These are phyloP conservation scores for Avena eriantha DNA, from an alignment of 176 grass and related monocot genomes.

Conservation along the genomic window DNA sequence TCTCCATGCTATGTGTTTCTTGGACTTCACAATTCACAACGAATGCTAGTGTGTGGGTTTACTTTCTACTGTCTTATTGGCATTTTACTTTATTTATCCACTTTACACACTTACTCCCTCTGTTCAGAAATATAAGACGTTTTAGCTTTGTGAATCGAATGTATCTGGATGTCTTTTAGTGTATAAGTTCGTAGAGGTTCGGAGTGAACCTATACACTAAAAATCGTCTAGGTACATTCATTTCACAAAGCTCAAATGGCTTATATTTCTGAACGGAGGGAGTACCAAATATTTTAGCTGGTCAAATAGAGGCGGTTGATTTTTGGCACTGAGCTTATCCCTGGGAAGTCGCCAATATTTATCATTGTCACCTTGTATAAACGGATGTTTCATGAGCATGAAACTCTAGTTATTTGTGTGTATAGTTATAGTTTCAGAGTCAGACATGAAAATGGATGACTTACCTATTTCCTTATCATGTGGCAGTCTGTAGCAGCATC, in stretches of 20 bases:
- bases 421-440: background rate
- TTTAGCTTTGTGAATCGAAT: no score
- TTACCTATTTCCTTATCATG: slow-evolving; percentile 18
- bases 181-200: no score
- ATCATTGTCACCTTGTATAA: background rate
- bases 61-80: background rate
- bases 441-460: background rate
- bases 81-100: background rate
- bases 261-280: no score
- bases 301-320: background rate
- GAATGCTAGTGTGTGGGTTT: background rate
- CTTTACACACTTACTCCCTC: background rate
- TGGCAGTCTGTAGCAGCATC: slow-evolving; percentile 81
- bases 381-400: background rate
- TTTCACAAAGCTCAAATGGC: no score
- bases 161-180: no score
- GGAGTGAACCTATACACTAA: no score
- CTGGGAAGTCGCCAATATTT: background rate
- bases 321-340: background rate
- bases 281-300: background rate
- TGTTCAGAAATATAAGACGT: no score
- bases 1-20: background rate
- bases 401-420: background rate
- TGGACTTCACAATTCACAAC: background rate
- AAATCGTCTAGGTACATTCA: no score